Evolutionary conservation across 352 stramenopile species (phyloP).

Genomic region (Phytophthora capsici): DNA sequence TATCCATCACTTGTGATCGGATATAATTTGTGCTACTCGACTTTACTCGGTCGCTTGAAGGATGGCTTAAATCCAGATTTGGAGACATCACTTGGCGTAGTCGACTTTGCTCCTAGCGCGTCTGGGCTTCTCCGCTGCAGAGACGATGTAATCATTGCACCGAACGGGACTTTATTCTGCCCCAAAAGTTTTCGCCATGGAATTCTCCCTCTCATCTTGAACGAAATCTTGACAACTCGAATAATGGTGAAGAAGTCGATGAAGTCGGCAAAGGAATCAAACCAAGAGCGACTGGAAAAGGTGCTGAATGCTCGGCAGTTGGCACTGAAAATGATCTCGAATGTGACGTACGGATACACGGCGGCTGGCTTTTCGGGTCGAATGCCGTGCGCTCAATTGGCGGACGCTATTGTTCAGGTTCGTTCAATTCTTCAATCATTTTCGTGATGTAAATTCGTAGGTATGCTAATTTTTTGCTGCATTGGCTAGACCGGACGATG

Average conservation of each 20-base stretch:
- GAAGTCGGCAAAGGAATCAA: constrained; percentile 89
- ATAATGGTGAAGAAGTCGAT: constrained; percentile 99
- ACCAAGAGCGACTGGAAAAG: constrained; percentile 66
- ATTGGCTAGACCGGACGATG: constrained; percentile 75
- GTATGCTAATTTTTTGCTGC: constrained; percentile 2
- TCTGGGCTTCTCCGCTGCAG: constrained; percentile 56
- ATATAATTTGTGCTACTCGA: constrained; percentile 99
- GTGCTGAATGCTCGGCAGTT: constrained; percentile 87
- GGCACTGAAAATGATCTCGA: constrained; percentile 99
- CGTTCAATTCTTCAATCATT: background rate
- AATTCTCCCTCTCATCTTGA: constrained; percentile 96
- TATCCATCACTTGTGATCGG: constrained; percentile 99
- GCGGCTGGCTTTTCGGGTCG: constrained; percentile 97
- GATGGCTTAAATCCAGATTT: constrained; percentile 76
- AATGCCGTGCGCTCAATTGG: constrained; percentile 96
- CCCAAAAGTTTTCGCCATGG: constrained; percentile 93
- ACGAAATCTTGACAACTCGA: constrained; percentile 95
- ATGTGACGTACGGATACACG: constrained; percentile 99
- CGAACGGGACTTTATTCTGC: constrained; percentile 97
- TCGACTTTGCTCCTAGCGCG: constrained; percentile 53
- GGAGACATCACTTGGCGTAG: constrained; percentile 69
- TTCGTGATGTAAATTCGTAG: background rate
- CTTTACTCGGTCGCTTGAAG: constrained; percentile 92
- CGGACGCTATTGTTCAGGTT: constrained; percentile 98
- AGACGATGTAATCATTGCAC: constrained; percentile 72